phyloP scores from a whole-genome alignment of 768 basidiomycete species.

The Boletus edulis region DNA sequence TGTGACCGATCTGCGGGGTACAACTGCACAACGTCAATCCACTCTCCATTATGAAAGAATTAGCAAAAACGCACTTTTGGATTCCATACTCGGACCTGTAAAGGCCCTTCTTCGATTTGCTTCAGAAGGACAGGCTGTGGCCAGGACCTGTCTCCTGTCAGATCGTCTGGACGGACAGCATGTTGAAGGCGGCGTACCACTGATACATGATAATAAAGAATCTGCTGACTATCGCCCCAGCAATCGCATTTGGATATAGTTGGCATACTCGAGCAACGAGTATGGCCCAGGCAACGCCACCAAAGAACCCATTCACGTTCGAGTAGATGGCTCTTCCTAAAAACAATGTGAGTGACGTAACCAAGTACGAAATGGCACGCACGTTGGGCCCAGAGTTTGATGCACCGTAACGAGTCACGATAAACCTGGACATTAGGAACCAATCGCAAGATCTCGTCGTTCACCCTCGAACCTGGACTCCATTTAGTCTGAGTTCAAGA shows the following conservation, averaged over 20 bases:
- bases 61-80: constrained; percentile 61
- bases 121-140: constrained; percentile 97
- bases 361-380: constrained; percentile 29
- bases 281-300: constrained; percentile 98
- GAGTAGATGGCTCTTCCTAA: constrained; percentile 95
- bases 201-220: constrained; percentile 99
- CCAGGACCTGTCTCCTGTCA: constrained; percentile 73
- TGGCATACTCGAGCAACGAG: constrained; percentile 99
- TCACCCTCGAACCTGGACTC: constrained; percentile 82
- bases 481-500: constrained; percentile 11
- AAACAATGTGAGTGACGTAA: constrained; percentile 6
- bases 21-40: constrained; percentile 45
- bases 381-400: constrained; percentile 98
- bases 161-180: not conserved
- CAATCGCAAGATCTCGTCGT: constrained; percentile 91
- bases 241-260: constrained; percentile 91
- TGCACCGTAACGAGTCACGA: constrained; percentile 90
- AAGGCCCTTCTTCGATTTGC: constrained; percentile 92
- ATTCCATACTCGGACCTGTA: constrained; percentile 97
- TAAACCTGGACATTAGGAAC: constrained; percentile 95
- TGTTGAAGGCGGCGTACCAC: constrained; percentile 59
- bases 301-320: constrained; percentile 96
- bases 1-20: constrained; percentile 93
- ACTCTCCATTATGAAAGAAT: too few species aligned
- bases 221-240: constrained; percentile 93